Evolutionary conservation across 129 eudicot species (phyloP), one percentile per base, ranked within the genome.

Genomic region (Glebionis coronaria): DNA sequence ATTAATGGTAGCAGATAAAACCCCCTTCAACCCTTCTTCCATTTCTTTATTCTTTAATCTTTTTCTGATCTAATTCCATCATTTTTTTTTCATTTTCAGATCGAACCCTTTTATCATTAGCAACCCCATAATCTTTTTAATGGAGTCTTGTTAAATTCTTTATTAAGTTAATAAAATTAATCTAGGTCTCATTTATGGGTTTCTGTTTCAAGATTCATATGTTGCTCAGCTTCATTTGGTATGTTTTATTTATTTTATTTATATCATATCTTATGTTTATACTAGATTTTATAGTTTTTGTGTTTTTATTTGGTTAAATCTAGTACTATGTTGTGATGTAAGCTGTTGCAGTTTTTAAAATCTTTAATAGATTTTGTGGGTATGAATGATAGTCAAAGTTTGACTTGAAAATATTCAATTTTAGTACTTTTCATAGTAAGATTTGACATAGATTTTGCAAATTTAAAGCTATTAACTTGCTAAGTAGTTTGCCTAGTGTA

Each of bases 211-310:
- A 78, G 87, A 80, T 70, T 65, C 85, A 75, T 67, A 80, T 72
- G 84, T 71, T 72, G 80, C 74, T 76, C 68, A 67, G 87, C 84
- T 81, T 82, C 82, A 65, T 86, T 78, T 84, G 84, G 82, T 82
- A 77, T 73, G 82, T 70, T 35, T 70, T 65, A 23, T 31, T 46
- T 5, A 12, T 46, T 10, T 56, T 16, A 35, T 45, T 74, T 45
- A 16, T 12, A 52, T 45, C 31, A 29, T 5, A 21, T 60, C 15
- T 56, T 59, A 5, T 44, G 25, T n/a, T 45, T 49, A 45, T 70
- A 50, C 25, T 56, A 56, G 49, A 78, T 77, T 70, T 21, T 64
- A 55, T 29, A 19, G 21, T 59, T 58, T 73, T 46, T 64, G 70
- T 73, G 23, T 8, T 62, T 49, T 50, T 67, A 12, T 44, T n/a